phyloP scores from a whole-genome alignment of 768 basidiomycete species.

The Dentipellis fragilis region DNA sequence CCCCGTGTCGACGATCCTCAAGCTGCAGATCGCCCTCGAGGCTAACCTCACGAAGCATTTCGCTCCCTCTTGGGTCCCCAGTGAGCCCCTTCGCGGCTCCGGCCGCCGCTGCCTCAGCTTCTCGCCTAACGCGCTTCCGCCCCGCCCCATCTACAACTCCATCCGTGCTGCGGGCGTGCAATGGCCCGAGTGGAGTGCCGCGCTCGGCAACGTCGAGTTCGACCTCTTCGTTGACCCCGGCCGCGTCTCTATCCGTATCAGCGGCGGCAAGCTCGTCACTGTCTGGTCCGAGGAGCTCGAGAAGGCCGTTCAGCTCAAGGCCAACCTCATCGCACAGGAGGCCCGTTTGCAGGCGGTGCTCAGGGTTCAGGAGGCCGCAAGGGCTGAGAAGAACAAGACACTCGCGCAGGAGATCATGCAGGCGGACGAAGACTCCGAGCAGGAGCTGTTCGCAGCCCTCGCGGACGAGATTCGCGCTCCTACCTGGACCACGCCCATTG shows the following conservation, averaged over 20 bases:
- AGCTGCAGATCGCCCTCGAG: constrained; percentile 64
- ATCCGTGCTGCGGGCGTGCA: constrained; percentile 62
- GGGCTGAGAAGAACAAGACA: constrained; percentile 21
- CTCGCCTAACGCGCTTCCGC: constrained; percentile 58
- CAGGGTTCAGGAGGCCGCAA: not conserved
- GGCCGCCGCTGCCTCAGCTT: constrained; percentile 68
- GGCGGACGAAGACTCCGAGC: constrained; percentile 59
- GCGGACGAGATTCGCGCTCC: constrained; percentile 61
- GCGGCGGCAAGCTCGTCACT: constrained; percentile 40
- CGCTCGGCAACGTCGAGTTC: constrained; percentile 60
- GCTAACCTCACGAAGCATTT: constrained; percentile 63
- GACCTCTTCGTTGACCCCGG: constrained; percentile 79
- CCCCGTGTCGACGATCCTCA: constrained; percentile 49
- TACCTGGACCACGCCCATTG: constrained; percentile 58
- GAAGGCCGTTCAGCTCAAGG: constrained; percentile 17
- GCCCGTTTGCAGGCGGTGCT: constrained; percentile 7
- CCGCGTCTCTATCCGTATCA: constrained; percentile 58
- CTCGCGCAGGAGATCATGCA: constrained; percentile 66
- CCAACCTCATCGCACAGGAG: constrained; percentile 4
- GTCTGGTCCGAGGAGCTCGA: constrained; percentile 55
- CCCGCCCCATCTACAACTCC: constrained; percentile 60
- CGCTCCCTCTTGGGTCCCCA: constrained; percentile 53
- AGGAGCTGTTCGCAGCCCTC: constrained; percentile 65
- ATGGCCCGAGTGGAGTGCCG: constrained; percentile 74
- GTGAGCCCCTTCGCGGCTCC: constrained; percentile 57